Evolutionary conservation across 805 yeast genomes (phyloP), one percentile per base, ranked within the genome.

Genomic region (Tanozyma kutaoensis): DNA sequence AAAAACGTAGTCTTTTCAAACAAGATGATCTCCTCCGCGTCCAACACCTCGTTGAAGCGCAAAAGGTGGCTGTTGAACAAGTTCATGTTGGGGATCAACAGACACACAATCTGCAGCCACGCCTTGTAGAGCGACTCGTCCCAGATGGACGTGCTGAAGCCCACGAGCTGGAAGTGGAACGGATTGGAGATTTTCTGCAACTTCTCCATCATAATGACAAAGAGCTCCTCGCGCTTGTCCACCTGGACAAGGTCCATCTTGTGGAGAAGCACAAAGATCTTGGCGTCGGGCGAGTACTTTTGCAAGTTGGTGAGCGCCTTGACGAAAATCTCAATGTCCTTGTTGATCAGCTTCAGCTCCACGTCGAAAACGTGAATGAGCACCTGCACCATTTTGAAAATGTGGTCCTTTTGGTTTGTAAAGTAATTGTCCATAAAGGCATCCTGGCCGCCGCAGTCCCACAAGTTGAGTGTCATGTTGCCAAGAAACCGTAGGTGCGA

Each of bases 361-460:
- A 91, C 96, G 39, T 91, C 98, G 50, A 91, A 91, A 11, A 91
- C 97, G 52, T 86, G 93, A 33, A 91, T 88, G 20, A 91, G 63
- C 9, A 93, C 96, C 45, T 91, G 96, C 14, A 86, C 95, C 78
- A 84, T 82, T 43, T 84, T 79, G 58, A 88, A 88, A 24, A 88
- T 85, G 45, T 86, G 95, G 47, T 80, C 95, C 33, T 82, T 73
- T 36, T 84, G 93, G 29, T 81, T 76, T 4, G 86, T 71, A 44
- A 82, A 75, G 48, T 91, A 91, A 50, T 82, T 85, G 45, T 88
- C 96, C 82, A 91, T 86, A 39, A 86, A 91, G 2, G 79, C 84
- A 50, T 91, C 96, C 48, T 91, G 98, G 3, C 95, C 95, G 43
- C 97, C 98, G 55, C 98, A 91, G 51, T 91, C 98, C 97, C 97